phyloP scores from a whole-genome alignment of 768 basidiomycete species.

The Suillus plorans region DNA sequence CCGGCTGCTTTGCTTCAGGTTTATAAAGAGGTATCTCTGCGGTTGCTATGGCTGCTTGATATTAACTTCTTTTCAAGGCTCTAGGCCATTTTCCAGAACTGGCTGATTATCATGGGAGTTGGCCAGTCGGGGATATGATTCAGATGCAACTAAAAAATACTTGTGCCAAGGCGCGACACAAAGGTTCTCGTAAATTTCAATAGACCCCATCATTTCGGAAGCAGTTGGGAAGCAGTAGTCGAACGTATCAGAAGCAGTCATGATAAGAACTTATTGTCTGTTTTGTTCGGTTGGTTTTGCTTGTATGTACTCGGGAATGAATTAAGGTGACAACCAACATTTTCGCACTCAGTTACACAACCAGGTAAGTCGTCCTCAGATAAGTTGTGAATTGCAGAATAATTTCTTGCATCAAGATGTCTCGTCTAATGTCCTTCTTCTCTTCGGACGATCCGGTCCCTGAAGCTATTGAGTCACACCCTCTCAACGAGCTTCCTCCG shows the following conservation, averaged over 20 bases:
- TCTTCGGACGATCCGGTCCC: not conserved
- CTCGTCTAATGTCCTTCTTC: not conserved
- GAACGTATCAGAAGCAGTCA: no score
- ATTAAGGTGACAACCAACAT: no score
- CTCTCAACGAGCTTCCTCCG: not conserved
- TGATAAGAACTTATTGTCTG: no score
- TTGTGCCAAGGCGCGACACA: not conserved
- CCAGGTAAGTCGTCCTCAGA: not conserved
- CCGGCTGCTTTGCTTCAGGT: no score
- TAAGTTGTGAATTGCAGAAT: not conserved
- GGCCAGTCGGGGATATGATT: constrained; percentile 4
- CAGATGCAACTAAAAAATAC: constrained; percentile 3
- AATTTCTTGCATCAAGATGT: not conserved
- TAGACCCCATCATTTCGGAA: no score
- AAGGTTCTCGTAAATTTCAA: not conserved
- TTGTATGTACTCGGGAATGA: no score
- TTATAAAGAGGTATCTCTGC: no score
- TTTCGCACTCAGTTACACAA: not conserved
- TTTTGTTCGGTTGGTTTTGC: no score
- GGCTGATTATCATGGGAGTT: not conserved
- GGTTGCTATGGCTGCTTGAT: no score
- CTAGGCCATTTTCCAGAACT: not conserved
- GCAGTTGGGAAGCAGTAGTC: no score
- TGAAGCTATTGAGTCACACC: not conserved
- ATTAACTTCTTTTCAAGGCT: no score